A percentile compares a stretch with the other conserved stretches of the same genome.
These are phyloP conservation scores for Xerocomus minutiporus DNA, from an alignment of 1,284 basidiomycete species.

Conservation along the genomic window DNA sequence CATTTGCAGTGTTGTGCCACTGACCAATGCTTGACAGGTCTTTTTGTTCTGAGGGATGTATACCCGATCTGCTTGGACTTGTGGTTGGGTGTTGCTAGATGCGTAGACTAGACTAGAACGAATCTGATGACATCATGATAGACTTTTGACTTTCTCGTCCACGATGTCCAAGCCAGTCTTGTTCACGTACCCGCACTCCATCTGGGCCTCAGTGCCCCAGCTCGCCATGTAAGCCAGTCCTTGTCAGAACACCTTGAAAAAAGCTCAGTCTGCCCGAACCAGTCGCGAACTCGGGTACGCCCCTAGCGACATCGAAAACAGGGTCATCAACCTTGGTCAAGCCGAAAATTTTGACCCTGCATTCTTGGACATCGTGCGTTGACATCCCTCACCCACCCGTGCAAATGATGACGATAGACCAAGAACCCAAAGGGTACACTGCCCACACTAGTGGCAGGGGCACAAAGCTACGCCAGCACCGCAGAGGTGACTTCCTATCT, in stretches of 20 bases:
- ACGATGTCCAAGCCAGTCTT: slow-evolving; percentile 27
- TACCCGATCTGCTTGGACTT: neutral
- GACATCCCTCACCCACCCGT: neutral
- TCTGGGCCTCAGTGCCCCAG: slow-evolving; percentile 48
- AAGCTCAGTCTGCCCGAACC: neutral
- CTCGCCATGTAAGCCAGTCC: slow-evolving; percentile 42
- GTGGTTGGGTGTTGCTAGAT: slow-evolving; percentile 5
- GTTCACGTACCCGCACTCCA: slow-evolving; percentile 43
- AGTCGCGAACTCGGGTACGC: slow-evolving; percentile 44
- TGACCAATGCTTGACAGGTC: slow-evolving; percentile 37
- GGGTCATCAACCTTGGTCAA: slow-evolving; percentile 42
- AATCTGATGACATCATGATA: slow-evolving; percentile 6
- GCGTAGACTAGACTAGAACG: neutral
- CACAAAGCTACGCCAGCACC: slow-evolving; percentile 45
- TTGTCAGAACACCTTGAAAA: neutral
- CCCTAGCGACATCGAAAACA: slow-evolving; percentile 34
- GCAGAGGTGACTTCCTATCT: slow-evolving; percentile 47
- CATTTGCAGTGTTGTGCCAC: slow-evolving; percentile 1
- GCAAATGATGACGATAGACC: slow-evolving; percentile 1
- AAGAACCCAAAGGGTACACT: slow-evolving; percentile 55
- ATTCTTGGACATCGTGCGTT: slow-evolving; percentile 48
- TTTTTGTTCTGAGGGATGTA: slow-evolving; percentile 55
- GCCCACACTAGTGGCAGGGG: slow-evolving; percentile 47
- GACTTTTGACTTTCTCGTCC: neutral
- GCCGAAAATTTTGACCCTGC: slow-evolving; percentile 62